Evolutionary conservation across 352 stramenopile species (phyloP).

Genomic region (Lagenidium giganteum): DNA sequence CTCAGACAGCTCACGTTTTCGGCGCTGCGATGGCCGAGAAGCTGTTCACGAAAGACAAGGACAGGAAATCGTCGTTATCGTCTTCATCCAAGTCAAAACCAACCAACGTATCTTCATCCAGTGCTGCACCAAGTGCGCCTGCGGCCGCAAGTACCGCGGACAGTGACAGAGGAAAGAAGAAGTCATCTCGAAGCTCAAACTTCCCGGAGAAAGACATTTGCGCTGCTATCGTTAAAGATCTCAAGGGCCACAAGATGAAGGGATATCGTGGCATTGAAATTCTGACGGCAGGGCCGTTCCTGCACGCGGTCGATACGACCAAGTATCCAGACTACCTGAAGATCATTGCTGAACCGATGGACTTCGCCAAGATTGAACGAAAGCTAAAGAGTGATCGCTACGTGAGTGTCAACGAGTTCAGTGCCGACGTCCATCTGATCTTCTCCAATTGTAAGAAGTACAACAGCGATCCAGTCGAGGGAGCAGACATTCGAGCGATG

Average conservation of each 20-base stretch:
- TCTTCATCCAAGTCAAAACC: slow-evolving; percentile 5
- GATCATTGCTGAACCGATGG: slow-evolving; percentile 80
- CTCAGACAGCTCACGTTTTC: slow-evolving; percentile 31
- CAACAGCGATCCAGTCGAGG: slow-evolving; percentile 83
- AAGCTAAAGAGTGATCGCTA: slow-evolving; percentile 86
- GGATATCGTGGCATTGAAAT: slow-evolving; percentile 80
- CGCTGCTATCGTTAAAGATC: slow-evolving; percentile 58
- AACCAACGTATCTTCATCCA: slow-evolving; percentile 16
- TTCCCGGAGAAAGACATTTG: slow-evolving; percentile 68
- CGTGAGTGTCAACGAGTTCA: slow-evolving; percentile 70
- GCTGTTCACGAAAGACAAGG: slow-evolving; percentile 29
- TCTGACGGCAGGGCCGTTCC: slow-evolving; percentile 69
- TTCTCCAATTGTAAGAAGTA: slow-evolving; percentile 89
- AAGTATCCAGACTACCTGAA: slow-evolving; percentile 83
- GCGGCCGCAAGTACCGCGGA: slow-evolving; percentile 1
- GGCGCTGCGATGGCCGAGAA: slow-evolving; percentile 20
- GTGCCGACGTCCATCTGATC: slow-evolving; percentile 81
- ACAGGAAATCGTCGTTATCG: slow-evolving; percentile 24
- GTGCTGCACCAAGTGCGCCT: background rate
- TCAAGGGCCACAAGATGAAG: slow-evolving; percentile 84
- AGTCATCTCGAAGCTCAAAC: slow-evolving; percentile 31
- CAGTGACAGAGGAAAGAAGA: slow-evolving; percentile 24
- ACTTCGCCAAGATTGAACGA: slow-evolving; percentile 84
- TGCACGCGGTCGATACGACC: slow-evolving; percentile 80
- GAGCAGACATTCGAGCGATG: slow-evolving; percentile 84